Percentiles rank a stretch among this genome's conserved stretches.
These are phyloP conservation scores for Talaromyces sp. DNA, from an alignment of 2,329 filamentous ascomycete species.

Conservation along the genomic window DNA sequence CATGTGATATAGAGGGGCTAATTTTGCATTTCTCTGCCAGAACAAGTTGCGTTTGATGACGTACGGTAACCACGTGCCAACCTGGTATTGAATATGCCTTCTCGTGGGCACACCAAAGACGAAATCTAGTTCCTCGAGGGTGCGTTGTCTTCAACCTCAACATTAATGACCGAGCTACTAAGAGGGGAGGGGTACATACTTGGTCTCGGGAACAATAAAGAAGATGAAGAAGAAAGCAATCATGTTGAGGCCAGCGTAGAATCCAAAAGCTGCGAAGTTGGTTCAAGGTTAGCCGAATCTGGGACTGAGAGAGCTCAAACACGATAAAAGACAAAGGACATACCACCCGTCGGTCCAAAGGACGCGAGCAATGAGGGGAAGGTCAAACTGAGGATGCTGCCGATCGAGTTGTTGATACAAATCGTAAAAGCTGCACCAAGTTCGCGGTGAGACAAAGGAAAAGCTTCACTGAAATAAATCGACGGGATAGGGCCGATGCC, in stretches of 20 bases:
- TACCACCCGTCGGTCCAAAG: conserved; percentile 45
- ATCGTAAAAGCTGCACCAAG: conserved; percentile 36
- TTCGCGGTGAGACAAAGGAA: conserved; percentile 51
- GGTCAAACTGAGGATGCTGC: conserved; percentile 37
- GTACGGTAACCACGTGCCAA: conserved; percentile 51
- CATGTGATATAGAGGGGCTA: conserved; percentile 50
- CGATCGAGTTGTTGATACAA: conserved; percentile 36
- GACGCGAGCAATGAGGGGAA: conserved; percentile 40
- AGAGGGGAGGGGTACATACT: conserved; percentile 23
- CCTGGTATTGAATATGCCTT: conserved; percentile 50
- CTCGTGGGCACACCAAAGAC: conserved; percentile 48
- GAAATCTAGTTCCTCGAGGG: conserved; percentile 50
- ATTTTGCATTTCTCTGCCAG: conserved; percentile 31
- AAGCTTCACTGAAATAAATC: conserved; percentile 51
- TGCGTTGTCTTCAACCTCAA: conserved; percentile 31
- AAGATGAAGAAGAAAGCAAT: conserved; percentile 55
- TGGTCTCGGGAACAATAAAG: conserved; percentile 49
- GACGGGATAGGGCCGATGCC: conserved; percentile 44
- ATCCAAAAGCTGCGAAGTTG: conserved; percentile 27
- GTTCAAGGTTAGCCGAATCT: neutral
- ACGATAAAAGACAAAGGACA: conserved; percentile 20
- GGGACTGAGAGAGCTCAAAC: neutral
- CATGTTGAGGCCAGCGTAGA: conserved; percentile 54
- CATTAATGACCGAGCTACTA: neutral
- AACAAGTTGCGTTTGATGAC: conserved; percentile 56